Conservation (phyloP, 306 rosid species). For the Glycine soja region DNA sequence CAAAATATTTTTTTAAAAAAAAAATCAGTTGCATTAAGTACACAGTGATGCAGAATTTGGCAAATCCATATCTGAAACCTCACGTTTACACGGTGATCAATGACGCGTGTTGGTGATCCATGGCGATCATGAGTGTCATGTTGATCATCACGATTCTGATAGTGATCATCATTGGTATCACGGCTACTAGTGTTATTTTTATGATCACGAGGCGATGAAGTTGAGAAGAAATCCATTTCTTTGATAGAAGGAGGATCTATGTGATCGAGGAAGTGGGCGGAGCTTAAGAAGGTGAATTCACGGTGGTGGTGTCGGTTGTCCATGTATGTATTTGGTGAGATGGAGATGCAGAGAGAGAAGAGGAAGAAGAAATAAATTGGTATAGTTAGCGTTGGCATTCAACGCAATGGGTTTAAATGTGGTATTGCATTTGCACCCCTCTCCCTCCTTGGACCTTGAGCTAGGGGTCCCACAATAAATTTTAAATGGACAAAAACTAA, state of each 20-base stretch:
- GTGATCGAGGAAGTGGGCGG: slow-evolving; percentile 27
- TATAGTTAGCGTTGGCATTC: slow-evolving; percentile 10
- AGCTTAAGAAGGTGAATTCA: slow-evolving; percentile 49
- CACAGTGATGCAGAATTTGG: not conserved
- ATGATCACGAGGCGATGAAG: too few species aligned
- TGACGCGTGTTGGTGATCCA: slow-evolving; percentile 30
- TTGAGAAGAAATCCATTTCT: slow-evolving; percentile 58
- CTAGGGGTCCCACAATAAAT: slow-evolving; percentile 38
- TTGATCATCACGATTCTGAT: not conserved
- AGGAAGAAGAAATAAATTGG: not conserved
- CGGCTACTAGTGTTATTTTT: too few species aligned
- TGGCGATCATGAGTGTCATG: not conserved
- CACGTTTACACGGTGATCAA: slow-evolving; percentile 45
- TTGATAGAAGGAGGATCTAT: slow-evolving; percentile 41
- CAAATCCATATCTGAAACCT: slow-evolving; percentile 3
- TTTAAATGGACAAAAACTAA: not conserved
- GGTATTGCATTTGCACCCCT: slow-evolving; percentile 20
- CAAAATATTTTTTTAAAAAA: too few species aligned
- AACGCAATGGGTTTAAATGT: slow-evolving; percentile 35
- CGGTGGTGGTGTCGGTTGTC: slow-evolving; percentile 55
- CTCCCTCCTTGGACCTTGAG: slow-evolving; percentile 43
- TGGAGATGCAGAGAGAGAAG: not conserved
- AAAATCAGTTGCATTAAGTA: not conserved
- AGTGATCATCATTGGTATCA: not conserved
- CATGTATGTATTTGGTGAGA: slow-evolving; percentile 4